Percentiles rank a stretch among this genome's conserved stretches.
phyloP scores from a whole-genome alignment of 768 basidiomycete genomes.

The Kwoniella heveanensis region DNA sequence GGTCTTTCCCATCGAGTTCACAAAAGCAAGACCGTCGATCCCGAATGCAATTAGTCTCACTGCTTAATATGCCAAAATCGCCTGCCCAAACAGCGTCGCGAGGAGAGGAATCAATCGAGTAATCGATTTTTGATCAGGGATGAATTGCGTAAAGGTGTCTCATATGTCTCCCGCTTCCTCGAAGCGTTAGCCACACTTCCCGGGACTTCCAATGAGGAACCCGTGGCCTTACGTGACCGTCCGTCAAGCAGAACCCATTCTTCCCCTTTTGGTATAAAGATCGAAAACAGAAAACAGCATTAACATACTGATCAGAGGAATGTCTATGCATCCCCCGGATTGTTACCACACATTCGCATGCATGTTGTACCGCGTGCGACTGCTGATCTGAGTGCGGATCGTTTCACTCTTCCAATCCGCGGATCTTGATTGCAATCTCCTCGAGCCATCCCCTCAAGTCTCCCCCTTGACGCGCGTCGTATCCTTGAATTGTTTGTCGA shows the following conservation, averaged over 20 bases:
- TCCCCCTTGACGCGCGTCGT: slow-evolving; percentile 15
- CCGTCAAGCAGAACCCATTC: background rate
- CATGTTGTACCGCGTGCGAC: background rate
- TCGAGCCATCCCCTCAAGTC: slow-evolving; percentile 6
- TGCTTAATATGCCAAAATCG: slow-evolving; percentile 2
- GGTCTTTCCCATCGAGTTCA: background rate
- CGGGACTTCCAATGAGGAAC: background rate
- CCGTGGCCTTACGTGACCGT: background rate
- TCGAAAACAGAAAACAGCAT: background rate
- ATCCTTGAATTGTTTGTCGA: background rate
- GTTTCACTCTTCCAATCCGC: background rate
- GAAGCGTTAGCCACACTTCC: background rate
- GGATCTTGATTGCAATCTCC: slow-evolving; percentile 3
- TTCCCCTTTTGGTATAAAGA: background rate
- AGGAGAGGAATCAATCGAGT: background rate
- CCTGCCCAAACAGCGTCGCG: background rate
- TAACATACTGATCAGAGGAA: no score
- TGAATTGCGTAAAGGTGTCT: no score
- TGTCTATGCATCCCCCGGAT: no score
- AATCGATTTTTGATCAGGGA: no score
- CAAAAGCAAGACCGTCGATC: slow-evolving; percentile 13
- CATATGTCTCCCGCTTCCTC: background rate
- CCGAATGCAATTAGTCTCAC: slow-evolving; percentile 20
- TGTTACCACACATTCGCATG: slow-evolving; percentile 3
- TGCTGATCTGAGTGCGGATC: background rate